Percentiles rank a stretch among this genome's conserved stretches.
Evolutionary conservation across 2,329 filamentous ascomycete genomes (phyloP).

Genomic region (Fusarium sarcochroum): DNA sequence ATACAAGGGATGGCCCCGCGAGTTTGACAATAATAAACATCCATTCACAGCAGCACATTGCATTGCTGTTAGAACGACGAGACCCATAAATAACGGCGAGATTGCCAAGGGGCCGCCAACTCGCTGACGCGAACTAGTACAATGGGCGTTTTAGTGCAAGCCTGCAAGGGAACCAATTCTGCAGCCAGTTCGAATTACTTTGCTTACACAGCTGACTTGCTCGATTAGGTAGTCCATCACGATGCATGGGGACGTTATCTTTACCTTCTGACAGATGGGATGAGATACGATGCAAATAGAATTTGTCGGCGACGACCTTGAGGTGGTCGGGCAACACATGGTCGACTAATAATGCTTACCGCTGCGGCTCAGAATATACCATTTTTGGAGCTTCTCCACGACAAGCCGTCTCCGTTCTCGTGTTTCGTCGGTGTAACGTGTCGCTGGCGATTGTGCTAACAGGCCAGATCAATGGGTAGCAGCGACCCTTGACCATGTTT

Average conservation of each 20-base stretch:
- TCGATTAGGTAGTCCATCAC: conserved; percentile 10
- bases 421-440: conserved; percentile 40
- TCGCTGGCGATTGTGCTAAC: conserved; percentile 17
- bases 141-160: conserved; percentile 27
- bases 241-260: background rate
- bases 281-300: background rate
- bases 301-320: background rate
- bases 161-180: conserved; percentile 25
- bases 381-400: conserved; percentile 21
- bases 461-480: background rate
- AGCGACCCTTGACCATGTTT: conserved; percentile 10
- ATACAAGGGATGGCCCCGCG: conserved; percentile 29
- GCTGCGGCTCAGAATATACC: background rate
- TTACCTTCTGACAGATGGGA: background rate
- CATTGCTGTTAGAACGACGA: conserved; percentile 2
- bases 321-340: background rate
- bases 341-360: too few species aligned
- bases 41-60: conserved; percentile 14
- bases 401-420: conserved; percentile 18
- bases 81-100: conserved; percentile 27
- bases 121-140: conserved; percentile 41
- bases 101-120: conserved; percentile 40
- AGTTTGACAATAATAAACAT: conserved; percentile 43
- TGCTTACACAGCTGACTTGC: conserved; percentile 31
- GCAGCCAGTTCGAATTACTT: conserved; percentile 12